Evolutionary conservation across 768 basidiomycete species (phyloP).

Genomic region (Solioccasus polychromus): DNA sequence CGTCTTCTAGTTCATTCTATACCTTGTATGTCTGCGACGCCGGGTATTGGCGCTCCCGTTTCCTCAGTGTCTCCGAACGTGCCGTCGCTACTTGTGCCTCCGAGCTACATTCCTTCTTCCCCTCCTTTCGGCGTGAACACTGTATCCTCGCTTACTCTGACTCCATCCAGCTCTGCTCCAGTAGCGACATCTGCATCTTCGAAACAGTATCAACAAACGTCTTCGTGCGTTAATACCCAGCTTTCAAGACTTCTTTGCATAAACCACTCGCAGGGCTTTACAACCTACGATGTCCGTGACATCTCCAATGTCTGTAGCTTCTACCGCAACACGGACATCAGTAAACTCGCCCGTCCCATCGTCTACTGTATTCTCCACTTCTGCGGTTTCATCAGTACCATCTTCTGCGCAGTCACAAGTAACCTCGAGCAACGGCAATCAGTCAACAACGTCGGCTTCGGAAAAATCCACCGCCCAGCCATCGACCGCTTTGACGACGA

Average conservation of each 20-base stretch:
- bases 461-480: slow-evolving; percentile 19
- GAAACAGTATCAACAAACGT: slow-evolving; percentile 9
- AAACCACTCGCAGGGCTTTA: slow-evolving; percentile 17
- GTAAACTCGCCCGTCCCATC: slow-evolving; percentile 12
- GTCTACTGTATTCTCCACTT: slow-evolving; percentile 6
- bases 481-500: slow-evolving; percentile 19
- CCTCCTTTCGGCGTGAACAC: slow-evolving; percentile 10
- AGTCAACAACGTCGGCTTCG: slow-evolving; percentile 18
- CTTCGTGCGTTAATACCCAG: slow-evolving; percentile 23
- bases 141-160: slow-evolving; percentile 23
- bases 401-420: slow-evolving; percentile 16
- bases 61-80: slow-evolving; percentile 10
- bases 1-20: slow-evolving; percentile 2
- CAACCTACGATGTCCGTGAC: slow-evolving; percentile 12
- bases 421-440: slow-evolving; percentile 14
- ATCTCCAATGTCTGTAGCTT: slow-evolving; percentile 5
- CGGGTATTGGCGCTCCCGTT: slow-evolving; percentile 10
- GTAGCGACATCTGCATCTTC: slow-evolving; percentile 10
- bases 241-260: slow-evolving; percentile 6
- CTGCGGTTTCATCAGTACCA: slow-evolving; percentile 7
- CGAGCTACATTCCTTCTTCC: slow-evolving; percentile 5
- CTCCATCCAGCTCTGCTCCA: slow-evolving; percentile 12
- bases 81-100: slow-evolving; percentile 6
- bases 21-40: slow-evolving; percentile 23
- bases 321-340: slow-evolving; percentile 10